A percentile compares a stretch with the other conserved stretches of the same genome.
Evolutionary conservation across 2,329 filamentous ascomycete genomes (phyloP).

Genomic region (Xylariaceae sp.): DNA sequence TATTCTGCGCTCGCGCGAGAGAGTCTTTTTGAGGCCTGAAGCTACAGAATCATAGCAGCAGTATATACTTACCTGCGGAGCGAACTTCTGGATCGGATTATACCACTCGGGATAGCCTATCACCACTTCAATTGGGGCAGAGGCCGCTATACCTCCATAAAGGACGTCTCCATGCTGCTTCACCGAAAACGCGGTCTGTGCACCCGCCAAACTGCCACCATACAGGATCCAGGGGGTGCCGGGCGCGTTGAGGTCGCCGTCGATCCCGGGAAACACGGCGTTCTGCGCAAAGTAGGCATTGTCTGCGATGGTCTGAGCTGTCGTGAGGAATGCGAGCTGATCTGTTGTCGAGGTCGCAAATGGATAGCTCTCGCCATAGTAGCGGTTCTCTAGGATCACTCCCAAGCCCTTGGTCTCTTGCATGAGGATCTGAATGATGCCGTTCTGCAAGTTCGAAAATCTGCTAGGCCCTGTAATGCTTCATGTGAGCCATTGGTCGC

Average conservation of each 20-base stretch:
- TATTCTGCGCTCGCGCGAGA: too few relatives aligned
- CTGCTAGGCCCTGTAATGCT: slow-evolving; percentile 14
- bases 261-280: slow-evolving; percentile 38
- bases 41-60: background rate
- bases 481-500: background rate
- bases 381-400: slow-evolving; percentile 49
- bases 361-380: slow-evolving; percentile 46
- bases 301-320: slow-evolving; percentile 48
- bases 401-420: slow-evolving; percentile 48
- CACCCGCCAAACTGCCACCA: slow-evolving; percentile 26
- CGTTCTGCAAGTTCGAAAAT: slow-evolving; percentile 26
- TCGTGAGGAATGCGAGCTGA: slow-evolving; percentile 43
- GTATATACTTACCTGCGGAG: slow-evolving; percentile 29
- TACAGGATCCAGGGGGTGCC: slow-evolving; percentile 34
- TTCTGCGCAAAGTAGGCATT: slow-evolving; percentile 48
- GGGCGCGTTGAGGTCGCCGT: slow-evolving; percentile 36
- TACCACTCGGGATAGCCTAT: slow-evolving; percentile 47
- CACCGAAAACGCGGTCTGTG: slow-evolving; percentile 35
- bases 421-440: slow-evolving; percentile 49
- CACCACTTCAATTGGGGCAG: slow-evolving; percentile 36
- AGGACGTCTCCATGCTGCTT: slow-evolving; percentile 40
- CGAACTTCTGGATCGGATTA: slow-evolving; percentile 43
- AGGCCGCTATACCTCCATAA: slow-evolving; percentile 45
- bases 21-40: too few relatives aligned
- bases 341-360: slow-evolving; percentile 44